Evolutionary conservation across 768 basidiomycete species (phyloP).

Genomic region (Tricholoma furcatifolium): DNA sequence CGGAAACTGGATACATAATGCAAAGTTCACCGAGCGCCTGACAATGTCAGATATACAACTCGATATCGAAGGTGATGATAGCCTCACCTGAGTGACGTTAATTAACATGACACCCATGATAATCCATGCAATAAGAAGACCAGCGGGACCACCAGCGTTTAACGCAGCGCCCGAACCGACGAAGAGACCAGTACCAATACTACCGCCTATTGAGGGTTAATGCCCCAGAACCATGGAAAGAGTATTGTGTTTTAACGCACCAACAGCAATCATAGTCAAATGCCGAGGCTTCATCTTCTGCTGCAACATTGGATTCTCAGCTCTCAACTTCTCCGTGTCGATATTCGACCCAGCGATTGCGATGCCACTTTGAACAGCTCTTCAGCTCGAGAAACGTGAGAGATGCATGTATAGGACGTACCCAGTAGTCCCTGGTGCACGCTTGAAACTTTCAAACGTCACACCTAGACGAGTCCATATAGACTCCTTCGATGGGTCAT

Average conservation of each 20-base stretch:
- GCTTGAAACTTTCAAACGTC: conserved; percentile 42
- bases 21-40: conserved; percentile 51
- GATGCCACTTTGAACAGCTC: conserved; percentile 30
- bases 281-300: conserved; percentile 49
- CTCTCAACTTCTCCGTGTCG: conserved; percentile 34
- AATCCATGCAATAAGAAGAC: conserved; percentile 43
- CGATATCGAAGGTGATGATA: background rate
- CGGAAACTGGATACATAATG: conserved; percentile 47
- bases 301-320: conserved; percentile 44
- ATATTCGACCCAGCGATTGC: conserved; percentile 35
- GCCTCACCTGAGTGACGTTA: conserved; percentile 42
- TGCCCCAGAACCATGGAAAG: background rate
- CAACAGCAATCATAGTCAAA: conserved; percentile 48
- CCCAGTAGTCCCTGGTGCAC: conserved; percentile 47
- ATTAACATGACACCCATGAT: conserved; percentile 47
- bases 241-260: conserved; percentile 24
- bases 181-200: conserved; percentile 49
- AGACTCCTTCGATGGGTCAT: conserved; percentile 47
- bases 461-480: conserved; percentile 44
- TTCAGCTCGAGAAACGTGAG: background rate
- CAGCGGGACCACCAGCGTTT: conserved; percentile 39
- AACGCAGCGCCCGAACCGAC: conserved; percentile 44
- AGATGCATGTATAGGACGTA: conserved; percentile 16
- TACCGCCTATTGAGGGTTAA: conserved; percentile 31
- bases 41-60: background rate